phyloP scores from a whole-genome alignment of 2,329 filamentous ascomycete species.

The Alternaria alternata region DNA sequence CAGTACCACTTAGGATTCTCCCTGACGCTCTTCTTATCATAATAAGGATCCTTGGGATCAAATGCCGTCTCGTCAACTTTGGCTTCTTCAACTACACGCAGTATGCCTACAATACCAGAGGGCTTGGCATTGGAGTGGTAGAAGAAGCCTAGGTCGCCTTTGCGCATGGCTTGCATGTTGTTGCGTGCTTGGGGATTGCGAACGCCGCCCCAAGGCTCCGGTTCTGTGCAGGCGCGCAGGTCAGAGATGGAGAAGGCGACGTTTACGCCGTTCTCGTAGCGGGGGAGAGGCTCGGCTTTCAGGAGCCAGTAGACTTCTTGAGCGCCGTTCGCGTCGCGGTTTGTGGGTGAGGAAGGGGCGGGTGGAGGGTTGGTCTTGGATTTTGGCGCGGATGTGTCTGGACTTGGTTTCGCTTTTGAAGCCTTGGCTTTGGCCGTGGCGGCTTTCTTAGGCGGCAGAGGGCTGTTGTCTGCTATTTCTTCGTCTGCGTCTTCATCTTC shows the following conservation, averaged over 20 bases:
- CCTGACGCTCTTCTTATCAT: constrained; percentile 77
- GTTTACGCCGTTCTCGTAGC: constrained; percentile 85
- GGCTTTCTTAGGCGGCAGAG: constrained; percentile 34
- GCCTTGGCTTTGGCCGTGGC: constrained; percentile 22
- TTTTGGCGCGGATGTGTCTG: constrained; percentile 17
- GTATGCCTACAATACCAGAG: constrained; percentile 84
- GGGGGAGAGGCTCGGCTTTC: constrained; percentile 77
- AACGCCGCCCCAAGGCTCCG: constrained; percentile 87
- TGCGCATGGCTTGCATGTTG: constrained; percentile 89
- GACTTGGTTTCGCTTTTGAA: not conserved
- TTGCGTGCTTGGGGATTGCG: constrained; percentile 73
- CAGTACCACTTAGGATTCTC: constrained; percentile 83
- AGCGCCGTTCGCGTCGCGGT: constrained; percentile 36
- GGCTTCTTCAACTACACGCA: constrained; percentile 88
- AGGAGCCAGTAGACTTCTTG: constrained; percentile 58
- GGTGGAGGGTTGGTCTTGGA: constrained; percentile 18
- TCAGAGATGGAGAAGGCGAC: constrained; percentile 96
- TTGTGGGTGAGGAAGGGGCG: constrained; percentile 29
- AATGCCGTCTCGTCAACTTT: constrained; percentile 80
- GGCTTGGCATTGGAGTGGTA: constrained; percentile 95
- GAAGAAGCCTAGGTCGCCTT: constrained; percentile 92
- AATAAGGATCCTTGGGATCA: constrained; percentile 78
- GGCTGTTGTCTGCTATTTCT: constrained; percentile 10
- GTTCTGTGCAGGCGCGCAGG: constrained; percentile 72
- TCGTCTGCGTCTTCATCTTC: constrained; percentile 23